These are phyloP conservation scores for Aureobasidium sp. DNA, from an alignment of 2,329 filamentous ascomycete genomes.

Conservation along the genomic window DNA sequence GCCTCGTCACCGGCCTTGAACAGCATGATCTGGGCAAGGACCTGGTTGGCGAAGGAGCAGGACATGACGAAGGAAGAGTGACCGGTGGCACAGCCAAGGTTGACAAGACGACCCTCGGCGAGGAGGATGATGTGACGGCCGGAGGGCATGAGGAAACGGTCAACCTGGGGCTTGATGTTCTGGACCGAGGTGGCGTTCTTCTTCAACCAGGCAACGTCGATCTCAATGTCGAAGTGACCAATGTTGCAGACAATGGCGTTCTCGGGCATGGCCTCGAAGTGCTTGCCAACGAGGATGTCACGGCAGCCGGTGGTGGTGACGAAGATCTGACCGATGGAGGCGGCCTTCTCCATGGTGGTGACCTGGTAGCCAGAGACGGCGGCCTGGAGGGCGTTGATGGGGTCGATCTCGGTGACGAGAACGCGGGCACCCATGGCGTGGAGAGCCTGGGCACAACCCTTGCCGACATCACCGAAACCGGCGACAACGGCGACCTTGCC, in stretches of 20 bases:
- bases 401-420: conserved; percentile 92
- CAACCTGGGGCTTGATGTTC: conserved; percentile 99
- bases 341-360: conserved; percentile 95
- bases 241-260: conserved; percentile 99
- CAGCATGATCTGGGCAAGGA: conserved; percentile 96
- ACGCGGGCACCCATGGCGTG: conserved; percentile 96
- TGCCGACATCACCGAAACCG: conserved; percentile 97
- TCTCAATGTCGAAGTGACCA: conserved; percentile 99
- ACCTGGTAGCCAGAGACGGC: conserved; percentile 97
- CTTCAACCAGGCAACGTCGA: conserved; percentile 99
- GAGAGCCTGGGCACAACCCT: conserved; percentile 94
- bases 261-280: conserved; percentile 94
- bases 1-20: conserved; percentile 84
- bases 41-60: conserved; percentile 99
- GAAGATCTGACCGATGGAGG: conserved; percentile 85
- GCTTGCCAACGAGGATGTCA: conserved; percentile 84
- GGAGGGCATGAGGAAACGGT: conserved; percentile 89
- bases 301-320: conserved; percentile 98
- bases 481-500: conserved; percentile 97
- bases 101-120: conserved; percentile 96
- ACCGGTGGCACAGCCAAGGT: conserved; percentile 96
- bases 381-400: conserved; percentile 98
- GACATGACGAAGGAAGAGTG: conserved; percentile 99
- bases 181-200: conserved; percentile 84
- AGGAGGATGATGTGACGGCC: conserved; percentile 97